Conservation (phyloP, 495 filamentous ascomycete genomes). For the Penicillium bovifimosum region DNA sequence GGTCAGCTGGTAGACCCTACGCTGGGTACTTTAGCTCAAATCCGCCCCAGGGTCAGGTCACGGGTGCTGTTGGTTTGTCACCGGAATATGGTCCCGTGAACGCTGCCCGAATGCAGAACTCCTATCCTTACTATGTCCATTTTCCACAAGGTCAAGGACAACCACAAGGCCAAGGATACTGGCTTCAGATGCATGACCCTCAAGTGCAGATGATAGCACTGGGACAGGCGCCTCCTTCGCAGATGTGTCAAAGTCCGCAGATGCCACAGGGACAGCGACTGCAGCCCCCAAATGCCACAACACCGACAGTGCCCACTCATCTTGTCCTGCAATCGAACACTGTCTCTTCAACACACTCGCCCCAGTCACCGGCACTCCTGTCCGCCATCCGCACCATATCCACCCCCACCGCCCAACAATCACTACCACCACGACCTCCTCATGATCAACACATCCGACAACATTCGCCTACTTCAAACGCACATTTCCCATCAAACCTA, state of each 20-base stretch:
- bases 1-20: not conserved
- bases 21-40: not conserved
- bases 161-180: not conserved
- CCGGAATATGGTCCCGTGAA: not conserved
- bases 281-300: not conserved
- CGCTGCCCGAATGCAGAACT: not conserved
- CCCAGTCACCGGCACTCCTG: no score
- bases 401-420: not conserved
- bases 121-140: not conserved
- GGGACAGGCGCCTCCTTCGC: not conserved
- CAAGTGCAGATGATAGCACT: not conserved
- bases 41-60: not conserved
- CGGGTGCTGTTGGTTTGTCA: not conserved
- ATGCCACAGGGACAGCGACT: not conserved
- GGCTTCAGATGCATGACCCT: not conserved
- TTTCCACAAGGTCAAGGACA: not conserved
- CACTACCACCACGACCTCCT: not conserved
- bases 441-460: not conserved
- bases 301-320: not conserved
- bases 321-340: not conserved
- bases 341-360: not conserved
- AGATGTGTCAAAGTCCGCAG: not conserved
- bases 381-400: not conserved
- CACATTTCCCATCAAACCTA: not conserved
- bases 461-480: not conserved